Evolutionary conservation across 2,329 filamentous ascomycete species (phyloP).

Genomic region (Tetracladium maxilliforme): DNA sequence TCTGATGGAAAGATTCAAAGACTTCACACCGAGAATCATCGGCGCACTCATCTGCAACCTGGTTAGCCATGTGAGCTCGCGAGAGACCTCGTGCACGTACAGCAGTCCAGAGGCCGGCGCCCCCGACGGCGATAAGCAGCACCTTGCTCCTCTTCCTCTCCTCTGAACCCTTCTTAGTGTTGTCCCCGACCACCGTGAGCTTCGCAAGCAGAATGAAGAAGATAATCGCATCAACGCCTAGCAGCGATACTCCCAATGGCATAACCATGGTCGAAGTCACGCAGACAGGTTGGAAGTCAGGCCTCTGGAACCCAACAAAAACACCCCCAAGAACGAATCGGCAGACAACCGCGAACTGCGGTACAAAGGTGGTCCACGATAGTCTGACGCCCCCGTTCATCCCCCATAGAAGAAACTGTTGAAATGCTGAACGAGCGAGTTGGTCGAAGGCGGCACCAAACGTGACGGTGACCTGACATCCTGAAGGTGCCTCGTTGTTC

Average conservation of each 20-base stretch:
- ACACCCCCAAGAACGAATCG: constrained; percentile 12
- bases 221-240: constrained; percentile 13
- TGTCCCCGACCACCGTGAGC: no score
- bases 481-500: constrained; percentile 4
- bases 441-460: constrained; percentile 15
- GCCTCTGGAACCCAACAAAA: constrained; percentile 14
- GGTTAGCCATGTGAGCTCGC: constrained; percentile 6
- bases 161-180: no score
- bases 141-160: constrained; percentile 11
- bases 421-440: constrained; percentile 12
- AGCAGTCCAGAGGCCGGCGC: constrained; percentile 13
- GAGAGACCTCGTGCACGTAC: constrained; percentile 5
- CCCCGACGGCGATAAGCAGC: constrained; percentile 10
- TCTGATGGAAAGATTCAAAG: constrained; percentile 11
- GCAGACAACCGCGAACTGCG: constrained; percentile 10
- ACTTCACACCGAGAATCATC: constrained; percentile 13
- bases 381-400: no score
- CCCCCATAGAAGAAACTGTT: constrained; percentile 17
- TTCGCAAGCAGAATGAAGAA: no score
- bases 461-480: constrained; percentile 13
- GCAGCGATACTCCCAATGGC: constrained; percentile 12
- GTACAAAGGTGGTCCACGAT: no score
- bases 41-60: constrained; percentile 11
- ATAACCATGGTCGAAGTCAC: constrained; percentile 12
- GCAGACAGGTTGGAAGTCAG: constrained; percentile 14